A percentile compares a stretch with the other conserved stretches of the same genome.
Conservation (phyloP, 306 rosid genomes). For the Pyrus communis region DNA sequence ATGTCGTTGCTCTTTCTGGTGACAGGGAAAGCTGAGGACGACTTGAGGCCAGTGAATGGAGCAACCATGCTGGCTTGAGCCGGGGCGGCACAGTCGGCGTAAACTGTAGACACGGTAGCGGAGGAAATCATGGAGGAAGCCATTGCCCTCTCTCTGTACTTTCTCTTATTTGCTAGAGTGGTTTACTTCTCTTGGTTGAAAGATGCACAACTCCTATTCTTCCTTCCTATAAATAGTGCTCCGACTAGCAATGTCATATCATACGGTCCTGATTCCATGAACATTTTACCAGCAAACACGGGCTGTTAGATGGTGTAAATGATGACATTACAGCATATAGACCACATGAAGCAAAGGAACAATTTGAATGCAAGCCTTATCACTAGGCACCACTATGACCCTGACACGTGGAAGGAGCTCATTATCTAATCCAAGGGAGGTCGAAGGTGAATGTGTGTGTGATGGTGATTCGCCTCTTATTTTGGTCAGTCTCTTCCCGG, state of each 20-base stretch:
- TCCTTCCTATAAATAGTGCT: background rate
- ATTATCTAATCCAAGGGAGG: background rate
- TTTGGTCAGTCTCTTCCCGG: background rate
- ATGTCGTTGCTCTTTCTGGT: constrained; percentile 51
- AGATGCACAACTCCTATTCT: background rate
- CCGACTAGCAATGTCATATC: background rate
- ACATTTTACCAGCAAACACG: background rate
- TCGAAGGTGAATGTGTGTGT: background rate
- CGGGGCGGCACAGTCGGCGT: constrained; percentile 26
- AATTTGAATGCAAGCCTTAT: constrained; percentile 1
- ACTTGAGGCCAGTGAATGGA: constrained; percentile 61
- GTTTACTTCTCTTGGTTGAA: background rate
- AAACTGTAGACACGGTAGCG: constrained; percentile 33
- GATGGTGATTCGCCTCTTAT: background rate
- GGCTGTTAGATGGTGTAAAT: background rate
- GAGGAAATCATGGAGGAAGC: constrained; percentile 57
- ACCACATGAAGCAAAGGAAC: constrained; percentile 1
- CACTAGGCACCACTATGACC: background rate
- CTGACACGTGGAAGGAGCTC: constrained; percentile 1
- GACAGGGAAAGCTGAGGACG: constrained; percentile 40
- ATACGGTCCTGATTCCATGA: background rate
- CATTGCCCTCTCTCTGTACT: constrained; percentile 22
- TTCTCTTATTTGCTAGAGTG: background rate
- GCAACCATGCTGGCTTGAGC: constrained; percentile 48
- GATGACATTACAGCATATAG: background rate